Base-by-base conservation (phyloP, 352 stramenopile genomes). In the Globisporangium radiosum region DNA sequence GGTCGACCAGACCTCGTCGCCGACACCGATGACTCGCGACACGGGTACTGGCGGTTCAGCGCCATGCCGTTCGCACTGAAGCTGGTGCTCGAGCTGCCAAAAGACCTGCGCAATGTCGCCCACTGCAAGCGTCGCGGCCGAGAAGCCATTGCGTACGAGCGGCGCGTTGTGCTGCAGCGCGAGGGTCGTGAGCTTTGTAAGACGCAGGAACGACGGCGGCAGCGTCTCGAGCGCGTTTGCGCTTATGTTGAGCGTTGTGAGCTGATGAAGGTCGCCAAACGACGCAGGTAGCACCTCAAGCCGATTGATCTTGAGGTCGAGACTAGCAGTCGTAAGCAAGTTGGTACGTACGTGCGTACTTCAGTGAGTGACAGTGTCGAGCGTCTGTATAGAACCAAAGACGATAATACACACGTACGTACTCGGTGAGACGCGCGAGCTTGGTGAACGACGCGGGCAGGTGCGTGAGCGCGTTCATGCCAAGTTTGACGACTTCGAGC, bases 221-320 rank as follows among this genome's bases (percentile, higher is more conserved):
- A 92, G 66, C 15, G 62, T 64, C 40, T 76, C 62, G 3, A 92
- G 60, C 9, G 57, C 53, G 47, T 92, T 92, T n/a, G 78, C 70
- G 52, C 78, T 89, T 47, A 81, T 37, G 38, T 92, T 80, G 9
- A 92, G 57, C 2, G 63, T 52, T 0, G 67, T 59, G 7, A 90
- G 68, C 2, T 66, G 69, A 3, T 55, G 51, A 3, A 92, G 57
- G n/a, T 70, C 60, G 10, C 79, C 76, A 48, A 92, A 68, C 9
- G 69, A 52, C 4, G 70, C 57, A 0, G 78, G 78, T 0, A 92
- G 56, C 14, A 59, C 47, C 59, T 66, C 59, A 49, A 92, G 67
- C 0, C 76, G 76, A 68, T 92, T 92, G 36, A 90, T 64, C 56
- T 90, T 92, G 15, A 90, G 52, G 60, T 92, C 82, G 33, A 90